A percentile compares a stretch with the other conserved stretches of the same genome.
phyloP scores from a whole-genome alignment of 257 asterid genomes.

The Gynochthodes officinalis region DNA sequence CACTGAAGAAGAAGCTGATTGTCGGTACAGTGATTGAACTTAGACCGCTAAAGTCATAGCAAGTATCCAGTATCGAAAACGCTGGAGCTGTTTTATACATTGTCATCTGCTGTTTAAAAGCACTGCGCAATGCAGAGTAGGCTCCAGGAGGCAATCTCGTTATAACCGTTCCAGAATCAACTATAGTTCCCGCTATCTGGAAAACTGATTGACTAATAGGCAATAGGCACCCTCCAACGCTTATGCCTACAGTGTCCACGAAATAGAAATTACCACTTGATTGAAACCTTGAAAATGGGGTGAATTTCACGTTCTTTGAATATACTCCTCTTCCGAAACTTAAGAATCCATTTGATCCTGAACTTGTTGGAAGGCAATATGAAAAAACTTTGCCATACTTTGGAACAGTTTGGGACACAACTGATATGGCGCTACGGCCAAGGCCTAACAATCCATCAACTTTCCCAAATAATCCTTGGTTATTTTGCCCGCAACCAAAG shows the following conservation, averaged over 20 bases:
- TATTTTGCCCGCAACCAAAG: constrained; percentile 82
- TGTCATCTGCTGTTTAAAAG: constrained; percentile 44
- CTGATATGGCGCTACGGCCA: constrained; percentile 42
- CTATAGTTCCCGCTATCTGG: constrained; percentile 42
- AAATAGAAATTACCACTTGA: constrained; percentile 38
- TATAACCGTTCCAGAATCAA: constrained; percentile 76
- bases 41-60: constrained; percentile 46
- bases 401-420: constrained; percentile 54
- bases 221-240: constrained; percentile 42
- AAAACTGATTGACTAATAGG: constrained; percentile 44
- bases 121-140: constrained; percentile 37
- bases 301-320: constrained; percentile 33
- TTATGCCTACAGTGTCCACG: constrained; percentile 35
- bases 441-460: constrained; percentile 72
- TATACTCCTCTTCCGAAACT: constrained; percentile 42
- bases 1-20: constrained; percentile 45
- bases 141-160: constrained; percentile 60
- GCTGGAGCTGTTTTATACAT: constrained; percentile 46
- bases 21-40: constrained; percentile 35
- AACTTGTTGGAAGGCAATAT: constrained; percentile 58
- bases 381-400: constrained; percentile 63
- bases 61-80: constrained; percentile 55
- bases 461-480: constrained; percentile 52
- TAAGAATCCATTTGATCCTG: constrained; percentile 59
- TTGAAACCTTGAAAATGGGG: constrained; percentile 37